These are phyloP conservation scores for Geopyxis carbonaria DNA, from an alignment of 495 filamentous ascomycete species.

Conservation along the genomic window DNA sequence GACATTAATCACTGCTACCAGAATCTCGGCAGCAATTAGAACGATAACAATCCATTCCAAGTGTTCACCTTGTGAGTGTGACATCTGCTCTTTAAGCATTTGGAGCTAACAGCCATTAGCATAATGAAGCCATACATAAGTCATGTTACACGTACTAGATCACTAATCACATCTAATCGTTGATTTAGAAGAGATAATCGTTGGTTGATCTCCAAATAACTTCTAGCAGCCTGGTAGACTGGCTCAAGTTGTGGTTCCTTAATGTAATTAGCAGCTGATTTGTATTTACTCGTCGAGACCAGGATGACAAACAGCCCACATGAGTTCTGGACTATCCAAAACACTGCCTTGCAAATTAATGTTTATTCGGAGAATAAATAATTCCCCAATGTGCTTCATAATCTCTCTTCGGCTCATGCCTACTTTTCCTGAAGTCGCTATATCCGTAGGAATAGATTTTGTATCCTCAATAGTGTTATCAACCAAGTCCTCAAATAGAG, in stretches of 20 bases:
- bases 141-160: conserved; percentile 35
- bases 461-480: conserved; percentile 79
- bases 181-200: conserved; percentile 80
- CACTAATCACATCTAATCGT: conserved; percentile 79
- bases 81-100: conserved; percentile 90
- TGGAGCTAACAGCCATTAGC: conserved; percentile 34
- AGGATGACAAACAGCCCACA: conserved; percentile 50
- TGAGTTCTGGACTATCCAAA: conserved; percentile 90
- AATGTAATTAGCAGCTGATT: background rate
- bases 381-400: conserved; percentile 96
- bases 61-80: conserved; percentile 88
- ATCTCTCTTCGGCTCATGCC: conserved; percentile 67
- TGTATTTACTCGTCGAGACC: background rate
- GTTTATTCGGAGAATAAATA: conserved; percentile 93
- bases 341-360: conserved; percentile 95
- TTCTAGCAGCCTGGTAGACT: conserved; percentile 82
- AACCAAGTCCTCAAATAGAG: conserved; percentile 89
- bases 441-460: conserved; percentile 74
- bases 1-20: conserved; percentile 90
- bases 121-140: conserved; percentile 1
- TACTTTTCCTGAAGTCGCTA: conserved; percentile 80
- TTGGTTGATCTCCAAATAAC: conserved; percentile 96
- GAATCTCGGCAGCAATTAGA: conserved; percentile 86
- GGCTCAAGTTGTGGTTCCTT: conserved; percentile 83
- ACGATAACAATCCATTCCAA: conserved; percentile 96